phyloP scores from a whole-genome alignment of 192 early-diverging fungal species.

The Umbelopsis sp. region DNA sequence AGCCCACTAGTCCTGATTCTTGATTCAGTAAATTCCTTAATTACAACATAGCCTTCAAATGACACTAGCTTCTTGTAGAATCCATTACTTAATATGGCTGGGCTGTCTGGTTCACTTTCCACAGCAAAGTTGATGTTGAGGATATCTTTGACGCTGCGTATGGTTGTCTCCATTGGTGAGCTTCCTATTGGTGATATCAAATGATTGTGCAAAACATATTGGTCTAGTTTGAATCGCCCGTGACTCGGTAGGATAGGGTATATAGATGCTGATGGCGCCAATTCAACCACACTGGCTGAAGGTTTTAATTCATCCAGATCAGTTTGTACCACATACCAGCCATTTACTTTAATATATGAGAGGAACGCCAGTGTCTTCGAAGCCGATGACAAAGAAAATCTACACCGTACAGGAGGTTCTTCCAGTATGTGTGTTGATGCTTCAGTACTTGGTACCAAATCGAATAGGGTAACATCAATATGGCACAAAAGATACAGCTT shows the following conservation, averaged over 20 bases:
- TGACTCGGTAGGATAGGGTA: not conserved
- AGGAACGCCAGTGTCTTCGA: not conserved
- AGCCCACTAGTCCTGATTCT: not conserved
- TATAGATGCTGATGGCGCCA: not conserved
- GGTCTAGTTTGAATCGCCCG: not conserved
- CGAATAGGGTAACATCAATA: not conserved
- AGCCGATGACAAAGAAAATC: not conserved
- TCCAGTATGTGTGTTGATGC: not conserved
- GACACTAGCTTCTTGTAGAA: not conserved
- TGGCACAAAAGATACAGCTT: not conserved
- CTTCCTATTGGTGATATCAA: not conserved
- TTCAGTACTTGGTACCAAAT: not conserved
- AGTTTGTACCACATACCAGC: not conserved
- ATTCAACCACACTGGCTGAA: not conserved
- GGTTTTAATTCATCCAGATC: too few species aligned
- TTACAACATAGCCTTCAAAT: not conserved
- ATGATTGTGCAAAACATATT: not conserved
- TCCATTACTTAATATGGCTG: not conserved
- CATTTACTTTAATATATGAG: not conserved
- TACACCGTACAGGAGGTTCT: not conserved
- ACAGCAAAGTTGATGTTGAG: not conserved
- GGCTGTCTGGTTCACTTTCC: not conserved
- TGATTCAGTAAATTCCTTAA: constrained; percentile 4
- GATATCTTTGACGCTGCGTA: not conserved
- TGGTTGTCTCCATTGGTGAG: not conserved